Percentiles rank a stretch among this genome's conserved stretches.
Evolutionary conservation across 768 basidiomycete genomes (phyloP).

Genomic region (Cytidiella melzeri): DNA sequence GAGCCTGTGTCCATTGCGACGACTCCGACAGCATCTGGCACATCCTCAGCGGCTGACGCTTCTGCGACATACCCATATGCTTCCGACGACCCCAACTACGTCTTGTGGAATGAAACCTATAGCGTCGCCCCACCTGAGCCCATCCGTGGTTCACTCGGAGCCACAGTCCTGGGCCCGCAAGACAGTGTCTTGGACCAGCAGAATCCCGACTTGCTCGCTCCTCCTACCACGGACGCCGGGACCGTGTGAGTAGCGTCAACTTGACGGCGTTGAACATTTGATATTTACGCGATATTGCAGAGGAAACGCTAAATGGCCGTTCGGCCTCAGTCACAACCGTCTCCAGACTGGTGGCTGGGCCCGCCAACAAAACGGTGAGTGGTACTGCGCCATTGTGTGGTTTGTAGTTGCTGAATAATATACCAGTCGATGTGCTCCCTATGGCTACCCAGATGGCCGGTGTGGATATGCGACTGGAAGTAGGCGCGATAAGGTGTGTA

Average conservation of each 20-base stretch:
- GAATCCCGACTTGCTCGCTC: conserved; percentile 21
- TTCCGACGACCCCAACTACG: conserved; percentile 10
- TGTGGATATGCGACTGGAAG: conserved; percentile 26
- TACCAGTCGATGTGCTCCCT: conserved; percentile 19
- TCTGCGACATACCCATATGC: conserved; percentile 8
- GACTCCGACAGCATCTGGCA: neutral
- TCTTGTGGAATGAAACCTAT: conserved; percentile 5
- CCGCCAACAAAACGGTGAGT: conserved; percentile 22
- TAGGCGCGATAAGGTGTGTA: conserved; percentile 22
- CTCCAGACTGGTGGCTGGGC: conserved; percentile 28
- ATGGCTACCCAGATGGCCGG: conserved; percentile 19
- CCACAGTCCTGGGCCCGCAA: conserved; percentile 20
- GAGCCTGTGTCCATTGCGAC: neutral
- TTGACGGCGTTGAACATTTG: neutral
- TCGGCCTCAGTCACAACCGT: conserved; percentile 24
- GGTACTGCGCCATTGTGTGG: neutral
- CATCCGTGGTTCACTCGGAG: conserved; percentile 15
- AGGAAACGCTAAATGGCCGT: conserved; percentile 22
- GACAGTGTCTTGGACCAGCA: conserved; percentile 20
- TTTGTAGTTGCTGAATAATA: neutral
- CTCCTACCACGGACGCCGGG: conserved; percentile 23
- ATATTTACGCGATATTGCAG: neutral
- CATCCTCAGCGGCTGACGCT: conserved; percentile 1
- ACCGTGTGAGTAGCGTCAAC: conserved; percentile 13
- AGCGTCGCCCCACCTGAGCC: conserved; percentile 9